A percentile compares a stretch with the other conserved stretches of the same genome.
These are phyloP conservation scores for Wilcoxina mikolae DNA, from an alignment of 495 filamentous ascomycete genomes.

Conservation along the genomic window DNA sequence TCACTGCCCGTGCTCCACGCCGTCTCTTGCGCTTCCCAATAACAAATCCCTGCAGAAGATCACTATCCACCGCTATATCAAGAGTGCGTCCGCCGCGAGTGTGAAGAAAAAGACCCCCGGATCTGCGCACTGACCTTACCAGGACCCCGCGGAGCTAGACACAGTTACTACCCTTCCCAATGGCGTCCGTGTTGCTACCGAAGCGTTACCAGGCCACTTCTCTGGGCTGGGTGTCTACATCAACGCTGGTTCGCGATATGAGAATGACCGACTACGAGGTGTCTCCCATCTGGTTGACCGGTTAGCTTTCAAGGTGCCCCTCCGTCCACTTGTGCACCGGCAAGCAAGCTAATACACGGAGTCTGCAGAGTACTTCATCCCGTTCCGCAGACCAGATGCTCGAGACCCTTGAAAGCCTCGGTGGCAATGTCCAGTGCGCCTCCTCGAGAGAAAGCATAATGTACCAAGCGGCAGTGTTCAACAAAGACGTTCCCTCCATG, in stretches of 20 bases:
- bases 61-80: neutral
- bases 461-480: conserved; percentile 98
- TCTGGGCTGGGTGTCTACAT: conserved; percentile 92
- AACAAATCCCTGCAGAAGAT: neutral
- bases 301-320: conserved; percentile 62
- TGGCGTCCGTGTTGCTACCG: conserved; percentile 86
- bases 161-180: conserved; percentile 80
- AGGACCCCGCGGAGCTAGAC: conserved; percentile 86
- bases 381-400: conserved; percentile 71
- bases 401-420: conserved; percentile 67
- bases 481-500: conserved; percentile 71
- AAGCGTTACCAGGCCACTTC: conserved; percentile 90
- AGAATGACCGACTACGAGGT: conserved; percentile 68
- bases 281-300: conserved; percentile 95
- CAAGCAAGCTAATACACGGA: neutral
- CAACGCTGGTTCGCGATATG: conserved; percentile 90
- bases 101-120: too few species aligned
- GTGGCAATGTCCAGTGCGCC: conserved; percentile 90
- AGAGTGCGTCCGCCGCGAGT: neutral
- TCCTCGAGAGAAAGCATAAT: conserved; percentile 92
- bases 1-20: neutral
- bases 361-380: conserved; percentile 47
- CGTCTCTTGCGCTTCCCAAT: neutral
- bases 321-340: neutral
- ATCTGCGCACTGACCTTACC: conserved; percentile 19